Conservation (phyloP, 2,329 filamentous ascomycete species). For the Exophiala bonariae region DNA sequence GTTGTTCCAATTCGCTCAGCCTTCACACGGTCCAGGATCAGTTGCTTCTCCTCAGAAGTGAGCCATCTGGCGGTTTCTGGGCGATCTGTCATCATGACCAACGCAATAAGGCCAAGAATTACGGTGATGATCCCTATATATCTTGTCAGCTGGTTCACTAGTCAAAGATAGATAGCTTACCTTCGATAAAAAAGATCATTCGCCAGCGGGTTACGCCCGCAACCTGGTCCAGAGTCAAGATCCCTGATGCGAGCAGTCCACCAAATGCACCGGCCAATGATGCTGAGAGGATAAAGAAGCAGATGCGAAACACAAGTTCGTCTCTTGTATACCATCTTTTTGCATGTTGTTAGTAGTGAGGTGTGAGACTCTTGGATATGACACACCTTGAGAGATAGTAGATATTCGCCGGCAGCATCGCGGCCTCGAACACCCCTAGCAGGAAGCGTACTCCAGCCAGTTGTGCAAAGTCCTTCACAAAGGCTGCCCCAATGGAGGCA, state of each 20-base stretch:
- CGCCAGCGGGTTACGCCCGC: constrained; percentile 61
- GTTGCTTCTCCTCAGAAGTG: constrained; percentile 62
- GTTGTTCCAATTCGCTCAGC: constrained; percentile 65
- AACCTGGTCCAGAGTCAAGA: constrained; percentile 61
- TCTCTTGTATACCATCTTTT: constrained; percentile 70
- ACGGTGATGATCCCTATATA: constrained; percentile 53
- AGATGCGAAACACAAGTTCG: constrained; percentile 67
- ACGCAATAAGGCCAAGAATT: constrained; percentile 59
- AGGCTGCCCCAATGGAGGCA: constrained; percentile 65
- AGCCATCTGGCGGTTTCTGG: constrained; percentile 70
- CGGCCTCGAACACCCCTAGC: constrained; percentile 62
- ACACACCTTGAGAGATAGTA: constrained; percentile 65
- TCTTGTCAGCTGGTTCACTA: too few species aligned
- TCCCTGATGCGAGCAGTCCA: constrained; percentile 64
- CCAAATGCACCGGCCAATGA: constrained; percentile 71
- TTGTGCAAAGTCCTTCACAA: constrained; percentile 56
- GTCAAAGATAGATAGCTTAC: constrained; percentile 30
- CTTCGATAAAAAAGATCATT: constrained; percentile 73
- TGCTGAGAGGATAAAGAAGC: constrained; percentile 69
- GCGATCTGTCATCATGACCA: constrained; percentile 67
- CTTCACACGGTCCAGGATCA: constrained; percentile 67
- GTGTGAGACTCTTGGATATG: too few species aligned
- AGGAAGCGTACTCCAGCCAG: constrained; percentile 65
- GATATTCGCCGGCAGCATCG: constrained; percentile 71
- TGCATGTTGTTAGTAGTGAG: too few species aligned